Conservation (phyloP, 192 early-diverging fungal species). For the Coemansia umbellata region DNA sequence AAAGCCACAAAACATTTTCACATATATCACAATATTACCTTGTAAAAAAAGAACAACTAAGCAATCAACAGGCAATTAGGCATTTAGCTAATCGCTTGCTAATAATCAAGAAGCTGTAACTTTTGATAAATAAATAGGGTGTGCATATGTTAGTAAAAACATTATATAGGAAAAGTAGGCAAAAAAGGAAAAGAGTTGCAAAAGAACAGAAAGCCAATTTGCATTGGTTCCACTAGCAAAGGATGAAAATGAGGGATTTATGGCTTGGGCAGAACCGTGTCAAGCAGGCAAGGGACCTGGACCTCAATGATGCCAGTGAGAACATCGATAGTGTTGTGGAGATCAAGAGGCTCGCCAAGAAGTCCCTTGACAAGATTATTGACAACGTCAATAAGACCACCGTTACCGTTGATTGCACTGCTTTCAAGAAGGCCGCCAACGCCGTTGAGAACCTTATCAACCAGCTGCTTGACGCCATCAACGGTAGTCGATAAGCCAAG, state of each 20-base stretch:
- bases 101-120: too few relatives aligned
- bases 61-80: too few relatives aligned
- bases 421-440: conserved; percentile 38
- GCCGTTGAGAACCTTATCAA: conserved; percentile 29
- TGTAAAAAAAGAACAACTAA: too few relatives aligned
- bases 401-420: conserved; percentile 17
- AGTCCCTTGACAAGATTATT: conserved; percentile 45
- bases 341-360: conserved; percentile 26
- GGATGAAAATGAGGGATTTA: conserved; percentile 3
- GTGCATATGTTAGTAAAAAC: too few relatives aligned
- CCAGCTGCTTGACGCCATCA: conserved; percentile 43
- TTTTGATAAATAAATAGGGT: too few relatives aligned
- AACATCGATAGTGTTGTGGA: conserved; percentile 36
- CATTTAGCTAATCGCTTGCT: too few relatives aligned
- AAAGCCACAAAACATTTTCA: too few relatives aligned
- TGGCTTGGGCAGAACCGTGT: conserved; percentile 41
- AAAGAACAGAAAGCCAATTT: neutral
- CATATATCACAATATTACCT: too few relatives aligned
- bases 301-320: conserved; percentile 35
- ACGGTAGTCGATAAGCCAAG: conserved; percentile 29
- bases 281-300: conserved; percentile 43
- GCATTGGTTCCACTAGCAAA: neutral
- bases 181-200: neutral
- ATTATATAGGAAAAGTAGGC: neutral
- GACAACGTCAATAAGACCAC: conserved; percentile 37